Conservation (phyloP, 176 grass and related monocot species). For the Carex scoparia region DNA sequence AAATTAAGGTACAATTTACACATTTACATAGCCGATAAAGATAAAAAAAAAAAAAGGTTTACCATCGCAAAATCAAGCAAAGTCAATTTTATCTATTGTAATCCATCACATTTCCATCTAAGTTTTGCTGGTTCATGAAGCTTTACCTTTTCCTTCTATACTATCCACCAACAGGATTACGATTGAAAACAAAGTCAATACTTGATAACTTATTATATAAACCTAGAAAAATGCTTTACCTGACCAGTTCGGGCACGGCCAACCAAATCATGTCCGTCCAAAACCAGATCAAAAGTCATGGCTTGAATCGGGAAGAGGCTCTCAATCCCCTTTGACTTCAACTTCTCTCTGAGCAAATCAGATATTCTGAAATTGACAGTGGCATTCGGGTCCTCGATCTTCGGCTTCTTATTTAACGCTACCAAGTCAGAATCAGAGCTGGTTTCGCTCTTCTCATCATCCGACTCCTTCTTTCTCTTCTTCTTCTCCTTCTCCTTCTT, state of each 20-base stretch:
- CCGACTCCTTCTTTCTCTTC: background rate
- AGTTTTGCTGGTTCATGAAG: background rate
- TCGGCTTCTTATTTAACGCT: slow-evolving; percentile 50
- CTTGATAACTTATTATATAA: background rate
- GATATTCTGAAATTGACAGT: slow-evolving; percentile 79
- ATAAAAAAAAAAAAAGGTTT: background rate
- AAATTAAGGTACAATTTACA: background rate
- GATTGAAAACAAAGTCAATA: background rate
- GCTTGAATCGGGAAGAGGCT: slow-evolving; percentile 90
- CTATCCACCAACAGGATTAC: background rate
- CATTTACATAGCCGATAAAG: background rate
- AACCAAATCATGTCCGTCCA: slow-evolving; percentile 75
- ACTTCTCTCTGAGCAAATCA: slow-evolving; percentile 45
- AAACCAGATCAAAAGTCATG: slow-evolving; percentile 78
- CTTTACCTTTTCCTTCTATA: background rate
- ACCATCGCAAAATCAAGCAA: background rate
- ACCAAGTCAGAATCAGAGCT: slow-evolving; percentile 27
- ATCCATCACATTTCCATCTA: background rate
- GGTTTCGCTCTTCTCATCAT: slow-evolving; percentile 52
- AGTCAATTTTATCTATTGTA: no score
- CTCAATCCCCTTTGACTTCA: slow-evolving; percentile 80
- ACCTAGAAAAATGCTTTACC: slow-evolving; percentile 26
- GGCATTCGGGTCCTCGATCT: slow-evolving; percentile 58
- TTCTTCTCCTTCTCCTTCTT: slow-evolving; percentile 28
- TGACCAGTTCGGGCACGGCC: slow-evolving; percentile 96